phyloP scores from a whole-genome alignment of 139 green algal species.

The Diplosphaera chodatii region DNA sequence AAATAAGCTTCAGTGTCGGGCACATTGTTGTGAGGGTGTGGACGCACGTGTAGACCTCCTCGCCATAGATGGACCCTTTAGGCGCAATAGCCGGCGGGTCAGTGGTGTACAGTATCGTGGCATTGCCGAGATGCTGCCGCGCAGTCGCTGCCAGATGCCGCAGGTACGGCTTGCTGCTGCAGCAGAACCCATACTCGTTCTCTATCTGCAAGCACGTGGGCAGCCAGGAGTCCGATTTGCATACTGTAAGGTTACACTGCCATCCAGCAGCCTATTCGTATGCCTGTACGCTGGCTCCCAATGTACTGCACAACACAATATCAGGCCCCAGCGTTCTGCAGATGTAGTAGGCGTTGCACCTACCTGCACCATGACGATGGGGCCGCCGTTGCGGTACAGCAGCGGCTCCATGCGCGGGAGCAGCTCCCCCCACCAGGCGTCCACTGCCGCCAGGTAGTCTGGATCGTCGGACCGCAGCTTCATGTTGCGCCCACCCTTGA shows the following conservation, averaged over 20 bases:
- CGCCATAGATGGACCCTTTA: slow-evolving; percentile 27
- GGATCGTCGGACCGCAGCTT: slow-evolving; percentile 33
- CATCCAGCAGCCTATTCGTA: no score
- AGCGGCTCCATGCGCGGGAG: no score
- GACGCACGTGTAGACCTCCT: slow-evolving; percentile 31
- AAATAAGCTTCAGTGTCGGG: no score
- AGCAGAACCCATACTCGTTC: slow-evolving; percentile 58
- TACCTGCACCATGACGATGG: slow-evolving; percentile 1
- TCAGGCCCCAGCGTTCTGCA: no score
- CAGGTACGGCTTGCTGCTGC: slow-evolving; percentile 35
- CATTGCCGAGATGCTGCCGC: slow-evolving; percentile 19
- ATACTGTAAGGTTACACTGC: no score
- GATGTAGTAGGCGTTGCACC: no score
- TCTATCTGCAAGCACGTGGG: slow-evolving; percentile 35
- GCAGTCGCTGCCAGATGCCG: slow-evolving; percentile 22
- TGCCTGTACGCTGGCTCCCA: slow-evolving; percentile 5
- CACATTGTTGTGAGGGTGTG: no score
- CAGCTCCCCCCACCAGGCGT: no score
- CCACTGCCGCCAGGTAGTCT: slow-evolving; percentile 18
- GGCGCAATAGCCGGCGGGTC: slow-evolving; percentile 28
- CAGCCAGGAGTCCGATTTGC: no score
- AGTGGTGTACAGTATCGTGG: slow-evolving; percentile 49
- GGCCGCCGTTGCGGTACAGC: no score
- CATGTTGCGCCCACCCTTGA: slow-evolving; percentile 31
- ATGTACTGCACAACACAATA: not conserved